phyloP scores from a whole-genome alignment of 73 alveolate species.

The Symbiodinium natans region DNA sequence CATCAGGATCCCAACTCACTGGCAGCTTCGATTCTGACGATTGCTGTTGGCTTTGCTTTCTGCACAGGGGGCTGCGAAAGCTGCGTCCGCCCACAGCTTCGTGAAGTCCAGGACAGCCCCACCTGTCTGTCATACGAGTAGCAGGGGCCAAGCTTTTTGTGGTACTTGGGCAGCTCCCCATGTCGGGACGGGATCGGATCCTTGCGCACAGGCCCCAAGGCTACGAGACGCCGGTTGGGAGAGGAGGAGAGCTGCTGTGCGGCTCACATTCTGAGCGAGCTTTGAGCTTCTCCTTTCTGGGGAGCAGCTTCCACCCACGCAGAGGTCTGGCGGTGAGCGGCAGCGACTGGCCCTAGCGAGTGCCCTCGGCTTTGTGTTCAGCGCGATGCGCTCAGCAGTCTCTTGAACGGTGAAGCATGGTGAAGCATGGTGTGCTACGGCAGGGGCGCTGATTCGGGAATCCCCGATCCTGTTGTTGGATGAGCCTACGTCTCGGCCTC shows the following conservation, averaged over 20 bases:
- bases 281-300: no score
- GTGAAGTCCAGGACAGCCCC: slow-evolving; percentile 35
- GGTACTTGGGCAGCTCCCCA: neutral
- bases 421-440: neutral
- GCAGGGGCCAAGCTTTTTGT: no score
- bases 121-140: no score
- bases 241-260: slow-evolving; percentile 59
- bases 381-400: neutral
- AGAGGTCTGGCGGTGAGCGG: slow-evolving; percentile 81
- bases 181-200: neutral
- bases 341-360: slow-evolving; percentile 76
- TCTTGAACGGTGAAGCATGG: neutral
- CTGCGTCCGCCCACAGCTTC: slow-evolving; percentile 62
- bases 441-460: slow-evolving; percentile 73
- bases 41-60: neutral
- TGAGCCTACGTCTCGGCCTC: slow-evolving; percentile 48
- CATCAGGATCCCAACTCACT: no score
- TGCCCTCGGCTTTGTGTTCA: neutral
- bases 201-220: slow-evolving; percentile 32
- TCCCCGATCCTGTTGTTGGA: slow-evolving; percentile 67
- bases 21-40: no score
- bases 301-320: no score
- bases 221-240: slow-evolving; percentile 50
- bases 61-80: slow-evolving; percentile 50
- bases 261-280: no score